Conservation (phyloP, 2,329 filamentous ascomycete species). For the Neofusicoccum parvum region DNA sequence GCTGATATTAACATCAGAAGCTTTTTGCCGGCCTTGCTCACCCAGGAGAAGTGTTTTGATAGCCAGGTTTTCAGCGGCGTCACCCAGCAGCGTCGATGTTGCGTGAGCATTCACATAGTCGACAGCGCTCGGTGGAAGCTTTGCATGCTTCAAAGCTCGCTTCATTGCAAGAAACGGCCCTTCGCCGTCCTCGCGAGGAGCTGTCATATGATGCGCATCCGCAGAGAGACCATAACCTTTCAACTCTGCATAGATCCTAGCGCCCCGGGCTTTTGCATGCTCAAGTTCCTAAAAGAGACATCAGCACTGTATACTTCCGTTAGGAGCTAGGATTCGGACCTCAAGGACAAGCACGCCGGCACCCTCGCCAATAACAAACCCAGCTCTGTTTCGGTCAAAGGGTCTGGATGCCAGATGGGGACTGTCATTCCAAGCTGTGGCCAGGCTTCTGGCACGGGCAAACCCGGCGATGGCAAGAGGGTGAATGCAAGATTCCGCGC, state of each 20-base stretch:
- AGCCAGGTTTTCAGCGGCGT: slow-evolving; percentile 83
- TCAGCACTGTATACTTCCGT: slow-evolving; percentile 19
- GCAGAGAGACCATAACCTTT: slow-evolving; percentile 87
- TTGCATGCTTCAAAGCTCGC: slow-evolving; percentile 73
- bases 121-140: slow-evolving; percentile 67
- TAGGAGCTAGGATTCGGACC: slow-evolving; percentile 38
- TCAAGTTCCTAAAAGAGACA: slow-evolving; percentile 66
- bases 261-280: slow-evolving; percentile 78
- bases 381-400: slow-evolving; percentile 77
- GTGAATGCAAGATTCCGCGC: slow-evolving; percentile 93
- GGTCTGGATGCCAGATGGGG: slow-evolving; percentile 77
- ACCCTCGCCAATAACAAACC: slow-evolving; percentile 93
- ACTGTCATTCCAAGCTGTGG: slow-evolving; percentile 75
- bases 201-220: slow-evolving; percentile 92
- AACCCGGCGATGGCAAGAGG: slow-evolving; percentile 92
- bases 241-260: slow-evolving; percentile 84
- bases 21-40: slow-evolving; percentile 63
- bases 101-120: slow-evolving; percentile 97
- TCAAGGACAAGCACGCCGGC: slow-evolving; percentile 87
- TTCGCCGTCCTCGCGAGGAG: slow-evolving; percentile 77
- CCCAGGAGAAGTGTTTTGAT: slow-evolving; percentile 78
- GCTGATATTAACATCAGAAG: slow-evolving; percentile 75
- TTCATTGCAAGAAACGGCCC: slow-evolving; percentile 87
- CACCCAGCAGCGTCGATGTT: slow-evolving; percentile 82
- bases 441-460: slow-evolving; percentile 80